Conservation (phyloP, 441 rosid species). For the Kokia cookei region DNA sequence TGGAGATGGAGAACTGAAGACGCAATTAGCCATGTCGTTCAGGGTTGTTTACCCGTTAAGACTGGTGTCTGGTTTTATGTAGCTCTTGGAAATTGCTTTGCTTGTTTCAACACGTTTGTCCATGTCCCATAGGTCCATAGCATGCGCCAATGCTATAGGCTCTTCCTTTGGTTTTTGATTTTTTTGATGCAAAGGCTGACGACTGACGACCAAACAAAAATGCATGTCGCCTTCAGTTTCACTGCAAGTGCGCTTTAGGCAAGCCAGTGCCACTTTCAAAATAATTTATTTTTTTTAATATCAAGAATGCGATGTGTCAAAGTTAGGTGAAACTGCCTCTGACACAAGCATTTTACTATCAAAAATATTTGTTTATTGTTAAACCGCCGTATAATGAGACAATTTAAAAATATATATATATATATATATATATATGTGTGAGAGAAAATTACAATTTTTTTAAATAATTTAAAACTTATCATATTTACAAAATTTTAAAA, state of each 20-base stretch:
- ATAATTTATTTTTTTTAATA: too few relatives aligned
- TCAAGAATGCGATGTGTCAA: too few relatives aligned
- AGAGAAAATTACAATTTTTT: too few relatives aligned
- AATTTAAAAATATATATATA: too few relatives aligned
- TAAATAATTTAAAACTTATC: too few relatives aligned
- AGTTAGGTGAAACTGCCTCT: too few relatives aligned
- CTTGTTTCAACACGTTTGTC: background rate
- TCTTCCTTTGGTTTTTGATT: background rate
- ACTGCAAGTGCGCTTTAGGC: background rate
- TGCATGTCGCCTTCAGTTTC: background rate
- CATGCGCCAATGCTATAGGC: background rate
- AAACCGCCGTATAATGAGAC: too few relatives aligned
- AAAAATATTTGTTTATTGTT: too few relatives aligned
- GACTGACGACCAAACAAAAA: background rate
- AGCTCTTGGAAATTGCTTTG: background rate
- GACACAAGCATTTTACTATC: too few relatives aligned
- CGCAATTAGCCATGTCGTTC: slow-evolving; percentile 24
- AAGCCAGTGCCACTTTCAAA: too few relatives aligned
- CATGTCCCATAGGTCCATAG: background rate
- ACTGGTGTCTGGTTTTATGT: background rate
- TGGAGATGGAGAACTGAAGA: slow-evolving; percentile 9
- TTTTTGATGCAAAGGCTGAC: background rate
- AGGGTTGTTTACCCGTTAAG: background rate
- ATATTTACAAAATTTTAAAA: too few relatives aligned
- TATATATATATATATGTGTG: too few relatives aligned